Percentiles rank a stretch among this genome's conserved stretches.
phyloP scores from a whole-genome alignment of 768 basidiomycete species.

The Hirschioporus abietinus region DNA sequence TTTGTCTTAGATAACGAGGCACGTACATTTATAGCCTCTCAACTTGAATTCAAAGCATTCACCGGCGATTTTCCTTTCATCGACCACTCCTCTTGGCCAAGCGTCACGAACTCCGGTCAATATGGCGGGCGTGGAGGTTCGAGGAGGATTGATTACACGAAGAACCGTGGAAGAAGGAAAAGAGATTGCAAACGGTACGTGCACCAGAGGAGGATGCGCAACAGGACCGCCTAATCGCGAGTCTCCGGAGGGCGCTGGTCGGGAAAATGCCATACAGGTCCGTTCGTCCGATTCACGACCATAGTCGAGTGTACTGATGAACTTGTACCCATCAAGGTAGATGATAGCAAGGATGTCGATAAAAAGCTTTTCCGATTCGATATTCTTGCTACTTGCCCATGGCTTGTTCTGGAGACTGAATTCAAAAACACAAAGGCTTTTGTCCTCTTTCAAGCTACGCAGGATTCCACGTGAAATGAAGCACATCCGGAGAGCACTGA shows the following conservation, averaged over 20 bases:
- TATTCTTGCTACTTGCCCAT: slow-evolving; percentile 65
- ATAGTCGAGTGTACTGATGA: slow-evolving; percentile 69
- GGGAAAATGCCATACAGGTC: slow-evolving; percentile 65
- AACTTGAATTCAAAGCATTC: slow-evolving; percentile 76
- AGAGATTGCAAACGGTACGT: slow-evolving; percentile 60
- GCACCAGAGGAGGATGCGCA: slow-evolving; percentile 32
- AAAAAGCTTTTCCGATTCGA: slow-evolving; percentile 61
- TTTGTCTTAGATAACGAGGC: slow-evolving; percentile 12
- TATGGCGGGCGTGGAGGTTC: slow-evolving; percentile 73
- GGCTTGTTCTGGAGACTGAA: slow-evolving; percentile 65
- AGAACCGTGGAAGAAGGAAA: slow-evolving; percentile 62
- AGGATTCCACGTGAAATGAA: slow-evolving; percentile 42
- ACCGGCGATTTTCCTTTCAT: slow-evolving; percentile 70
- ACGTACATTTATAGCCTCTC: slow-evolving; percentile 74
- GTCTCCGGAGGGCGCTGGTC: slow-evolving; percentile 28
- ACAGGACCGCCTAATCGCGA: slow-evolving; percentile 20
- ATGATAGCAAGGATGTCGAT: slow-evolving; percentile 60
- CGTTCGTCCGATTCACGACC: slow-evolving; percentile 73
- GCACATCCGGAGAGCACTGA: slow-evolving; percentile 48
- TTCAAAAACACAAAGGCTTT: slow-evolving; percentile 54
- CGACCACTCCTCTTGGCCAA: slow-evolving; percentile 76
- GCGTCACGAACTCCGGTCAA: slow-evolving; percentile 72
- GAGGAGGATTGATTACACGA: slow-evolving; percentile 73
- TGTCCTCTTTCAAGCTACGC: slow-evolving; percentile 46
- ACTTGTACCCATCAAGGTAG: slow-evolving; percentile 56